These are phyloP conservation scores for Acacia acuminata DNA, from an alignment of 306 rosid species.

Conservation along the genomic window DNA sequence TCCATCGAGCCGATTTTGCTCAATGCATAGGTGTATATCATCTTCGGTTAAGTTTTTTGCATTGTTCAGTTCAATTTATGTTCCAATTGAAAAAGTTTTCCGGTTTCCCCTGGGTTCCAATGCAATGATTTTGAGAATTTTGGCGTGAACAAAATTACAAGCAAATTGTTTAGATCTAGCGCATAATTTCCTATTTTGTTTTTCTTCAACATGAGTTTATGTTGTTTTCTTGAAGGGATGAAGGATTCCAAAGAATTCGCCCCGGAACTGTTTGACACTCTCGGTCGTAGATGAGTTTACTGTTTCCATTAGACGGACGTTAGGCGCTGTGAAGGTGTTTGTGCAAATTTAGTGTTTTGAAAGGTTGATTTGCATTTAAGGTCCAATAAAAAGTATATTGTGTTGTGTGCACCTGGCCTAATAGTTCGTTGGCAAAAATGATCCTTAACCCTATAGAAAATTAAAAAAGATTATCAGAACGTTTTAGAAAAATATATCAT, in stretches of 20 bases:
- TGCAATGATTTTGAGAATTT: conserved; percentile 21
- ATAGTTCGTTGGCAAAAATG: too few species aligned
- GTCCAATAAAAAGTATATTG: too few species aligned
- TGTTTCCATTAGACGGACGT: too few species aligned
- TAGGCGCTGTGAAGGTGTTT: too few species aligned
- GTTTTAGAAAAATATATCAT: too few species aligned
- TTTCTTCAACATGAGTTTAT: neutral
- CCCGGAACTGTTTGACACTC: conserved; percentile 78
- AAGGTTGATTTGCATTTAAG: too few species aligned
- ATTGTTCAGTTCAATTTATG: conserved; percentile 13
- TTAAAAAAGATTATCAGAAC: too few species aligned
- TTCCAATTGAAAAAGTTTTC: neutral
- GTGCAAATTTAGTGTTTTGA: too few species aligned
- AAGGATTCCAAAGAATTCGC: conserved; percentile 91
- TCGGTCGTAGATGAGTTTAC: conserved; percentile 81
- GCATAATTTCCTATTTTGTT: neutral
- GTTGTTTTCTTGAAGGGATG: conserved; percentile 59
- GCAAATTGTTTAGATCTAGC: conserved; percentile 25
- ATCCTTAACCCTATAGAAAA: too few species aligned
- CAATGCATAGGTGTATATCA: conserved; percentile 81
- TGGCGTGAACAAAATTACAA: neutral
- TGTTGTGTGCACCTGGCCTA: too few species aligned
- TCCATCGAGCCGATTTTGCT: conserved; percentile 81
- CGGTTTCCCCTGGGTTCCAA: neutral
- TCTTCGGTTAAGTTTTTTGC: conserved; percentile 29